These are phyloP conservation scores for Euphorbia schlechtendalii DNA, from an alignment of 441 rosid species.

Conservation along the genomic window DNA sequence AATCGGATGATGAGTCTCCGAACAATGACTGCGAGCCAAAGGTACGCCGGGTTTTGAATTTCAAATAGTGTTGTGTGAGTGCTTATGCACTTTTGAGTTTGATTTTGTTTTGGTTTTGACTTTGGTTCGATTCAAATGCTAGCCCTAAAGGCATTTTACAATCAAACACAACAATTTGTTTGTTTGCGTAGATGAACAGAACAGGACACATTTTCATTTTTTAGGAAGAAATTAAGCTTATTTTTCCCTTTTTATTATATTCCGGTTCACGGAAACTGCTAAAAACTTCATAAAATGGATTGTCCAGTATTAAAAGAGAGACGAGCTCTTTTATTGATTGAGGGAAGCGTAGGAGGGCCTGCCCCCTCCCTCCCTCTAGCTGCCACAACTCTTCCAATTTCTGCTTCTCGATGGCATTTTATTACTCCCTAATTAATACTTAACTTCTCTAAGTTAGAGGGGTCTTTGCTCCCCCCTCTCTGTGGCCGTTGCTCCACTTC, in stretches of 20 bases:
- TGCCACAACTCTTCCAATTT: no score
- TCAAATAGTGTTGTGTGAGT: not conserved
- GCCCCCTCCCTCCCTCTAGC: no score
- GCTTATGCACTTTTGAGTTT: not conserved
- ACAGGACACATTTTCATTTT: not conserved
- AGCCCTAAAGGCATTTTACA: not conserved
- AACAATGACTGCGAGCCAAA: slow-evolving; percentile 36
- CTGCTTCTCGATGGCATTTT: no score
- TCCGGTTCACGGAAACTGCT: not conserved
- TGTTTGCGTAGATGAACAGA: slow-evolving; percentile 5
- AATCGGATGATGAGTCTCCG: slow-evolving; percentile 17
- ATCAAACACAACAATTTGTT: not conserved
- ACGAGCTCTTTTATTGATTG: not conserved
- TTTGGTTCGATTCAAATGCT: not conserved
- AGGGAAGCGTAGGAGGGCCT: not conserved
- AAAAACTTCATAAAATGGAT: no score
- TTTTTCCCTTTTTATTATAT: not conserved
- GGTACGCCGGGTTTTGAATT: slow-evolving; percentile 27
- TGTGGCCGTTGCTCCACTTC: not conserved
- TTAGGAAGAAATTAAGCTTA: not conserved
- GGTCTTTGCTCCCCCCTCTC: not conserved
- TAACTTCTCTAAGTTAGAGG: not conserved
- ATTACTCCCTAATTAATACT: not conserved
- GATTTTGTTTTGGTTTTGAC: not conserved
- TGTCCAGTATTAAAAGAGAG: no score